Evolutionary conservation across 2,329 filamentous ascomycete genomes (phyloP), one percentile per base, ranked within the genome.

Genomic region (Fusarium humuli): DNA sequence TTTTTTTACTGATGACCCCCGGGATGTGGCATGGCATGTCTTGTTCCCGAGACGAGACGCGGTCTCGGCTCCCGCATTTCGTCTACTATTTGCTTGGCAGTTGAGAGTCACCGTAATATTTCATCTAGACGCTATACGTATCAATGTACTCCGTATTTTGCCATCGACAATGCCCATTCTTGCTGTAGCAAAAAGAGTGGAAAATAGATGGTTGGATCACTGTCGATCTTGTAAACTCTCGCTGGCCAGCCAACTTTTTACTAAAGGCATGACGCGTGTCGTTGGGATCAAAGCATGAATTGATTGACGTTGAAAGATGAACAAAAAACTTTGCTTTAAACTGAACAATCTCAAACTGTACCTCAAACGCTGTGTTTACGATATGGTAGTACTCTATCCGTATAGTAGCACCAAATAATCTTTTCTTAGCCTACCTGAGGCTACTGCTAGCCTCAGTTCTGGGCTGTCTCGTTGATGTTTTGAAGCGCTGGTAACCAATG

Each of bases 391-490:
- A 40, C 47, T 10, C 34, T 18, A 37, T 16, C 18, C 22, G 22
- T 32, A 29, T 32, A 23, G 18, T 18, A 13, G 11, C 30, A 13
- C 30, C n/a, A 25, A 56, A 56, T 48, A 37, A 34, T 56, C 41
- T 56, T 56, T 56, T 48, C 49, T 52, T 52, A 52, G 49, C 23
- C 32, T 52, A 52, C 49, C 49, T 52, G 32, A 52, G 49, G 49
- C 32, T 52, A 52, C 40, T 41, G 49, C 49, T 52, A 41, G 49
- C 49, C 32, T 52, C n/a, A n/a, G 40, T 34, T 58, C 58, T 70
- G 67, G 65, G 45, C 45, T 45, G 65, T 67, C 66, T 70, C 61
- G 53, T 46, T 25, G 32, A 49, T 23, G 68, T 70, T 69, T 52
- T 71, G 60, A 66, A 61, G 55, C 48, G 18, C 18, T 52, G 32